phyloP scores from a whole-genome alignment of 352 stramenopile species.

The Pythium myriotylum region DNA sequence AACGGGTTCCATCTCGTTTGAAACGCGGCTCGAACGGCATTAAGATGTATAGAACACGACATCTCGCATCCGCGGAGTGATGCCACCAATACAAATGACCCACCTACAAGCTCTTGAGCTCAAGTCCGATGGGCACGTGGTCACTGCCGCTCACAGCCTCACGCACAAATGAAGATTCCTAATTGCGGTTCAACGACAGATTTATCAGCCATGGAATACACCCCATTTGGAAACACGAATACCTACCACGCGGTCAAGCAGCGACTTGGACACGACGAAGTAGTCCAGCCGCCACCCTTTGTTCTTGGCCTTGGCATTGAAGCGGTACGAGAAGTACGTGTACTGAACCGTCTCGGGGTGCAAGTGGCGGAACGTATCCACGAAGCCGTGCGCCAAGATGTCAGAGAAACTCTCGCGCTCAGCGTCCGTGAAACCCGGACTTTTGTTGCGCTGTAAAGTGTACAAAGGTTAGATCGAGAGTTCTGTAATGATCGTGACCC shows the following conservation, averaged over 20 bases:
- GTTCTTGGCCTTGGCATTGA: conserved; percentile 78
- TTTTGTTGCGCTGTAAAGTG: conserved; percentile 69
- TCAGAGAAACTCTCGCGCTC: conserved; percentile 75
- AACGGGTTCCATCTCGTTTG: too few species aligned
- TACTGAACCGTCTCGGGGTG: conserved; percentile 68
- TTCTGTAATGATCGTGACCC: too few species aligned
- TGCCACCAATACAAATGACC: background rate
- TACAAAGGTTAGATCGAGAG: too few species aligned
- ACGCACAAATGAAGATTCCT: conserved; percentile 60
- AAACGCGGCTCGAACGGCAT: too few species aligned
- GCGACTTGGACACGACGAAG: conserved; percentile 68
- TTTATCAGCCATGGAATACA: conserved; percentile 19
- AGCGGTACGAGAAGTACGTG: conserved; percentile 84
- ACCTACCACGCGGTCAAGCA: conserved; percentile 68
- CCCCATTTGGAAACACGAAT: background rate
- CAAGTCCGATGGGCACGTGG: conserved; percentile 75
- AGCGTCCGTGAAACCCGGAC: conserved; percentile 75
- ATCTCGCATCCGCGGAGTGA: too few species aligned
- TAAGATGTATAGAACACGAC: too few species aligned
- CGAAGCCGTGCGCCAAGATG: conserved; percentile 65
- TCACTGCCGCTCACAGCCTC: conserved; percentile 69
- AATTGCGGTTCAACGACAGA: conserved; percentile 23
- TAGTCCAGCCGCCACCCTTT: conserved; percentile 90
- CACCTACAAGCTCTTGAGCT: conserved; percentile 21
- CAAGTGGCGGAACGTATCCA: conserved; percentile 74